Conservation (phyloP, 2,329 filamentous ascomycete species). For the Fusarium redolens region DNA sequence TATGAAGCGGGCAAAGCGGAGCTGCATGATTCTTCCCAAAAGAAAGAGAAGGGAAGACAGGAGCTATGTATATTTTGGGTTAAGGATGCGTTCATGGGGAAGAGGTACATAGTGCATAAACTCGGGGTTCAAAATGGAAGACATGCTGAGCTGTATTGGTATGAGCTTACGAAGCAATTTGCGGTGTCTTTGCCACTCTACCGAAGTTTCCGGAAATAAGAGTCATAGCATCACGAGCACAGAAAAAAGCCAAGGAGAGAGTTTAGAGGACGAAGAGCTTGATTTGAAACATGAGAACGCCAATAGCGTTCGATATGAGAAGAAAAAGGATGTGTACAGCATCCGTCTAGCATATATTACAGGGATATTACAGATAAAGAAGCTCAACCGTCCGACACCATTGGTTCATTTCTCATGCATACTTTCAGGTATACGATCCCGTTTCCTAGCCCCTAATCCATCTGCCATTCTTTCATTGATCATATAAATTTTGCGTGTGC, state of each 20-base stretch:
- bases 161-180: conserved; percentile 29
- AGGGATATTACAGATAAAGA: conserved; percentile 31
- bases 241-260: background rate
- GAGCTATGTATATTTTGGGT: conserved; percentile 25
- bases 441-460: background rate
- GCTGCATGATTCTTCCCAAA: conserved; percentile 9
- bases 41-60: conserved; percentile 4
- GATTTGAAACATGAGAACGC: background rate
- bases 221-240: conserved; percentile 11
- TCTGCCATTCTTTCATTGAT: conserved; percentile 27
- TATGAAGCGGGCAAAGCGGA: conserved; percentile 15
- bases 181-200: conserved; percentile 22
- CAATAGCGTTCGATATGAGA: background rate
- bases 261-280: background rate
- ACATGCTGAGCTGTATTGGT: conserved; percentile 3
- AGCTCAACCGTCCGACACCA: conserved; percentile 9
- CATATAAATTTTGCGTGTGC: conserved; percentile 25
- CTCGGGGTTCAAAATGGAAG: background rate
- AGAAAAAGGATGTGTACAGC: conserved; percentile 5
- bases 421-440: conserved; percentile 23
- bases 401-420: conserved; percentile 26
- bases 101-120: conserved; percentile 20
- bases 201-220: conserved; percentile 27
- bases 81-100: conserved; percentile 20
- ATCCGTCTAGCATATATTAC: conserved; percentile 42